Evolutionary conservation across 805 yeast species (phyloP), one percentile per base, ranked within the genome.

Genomic region (Candida insectorum): DNA sequence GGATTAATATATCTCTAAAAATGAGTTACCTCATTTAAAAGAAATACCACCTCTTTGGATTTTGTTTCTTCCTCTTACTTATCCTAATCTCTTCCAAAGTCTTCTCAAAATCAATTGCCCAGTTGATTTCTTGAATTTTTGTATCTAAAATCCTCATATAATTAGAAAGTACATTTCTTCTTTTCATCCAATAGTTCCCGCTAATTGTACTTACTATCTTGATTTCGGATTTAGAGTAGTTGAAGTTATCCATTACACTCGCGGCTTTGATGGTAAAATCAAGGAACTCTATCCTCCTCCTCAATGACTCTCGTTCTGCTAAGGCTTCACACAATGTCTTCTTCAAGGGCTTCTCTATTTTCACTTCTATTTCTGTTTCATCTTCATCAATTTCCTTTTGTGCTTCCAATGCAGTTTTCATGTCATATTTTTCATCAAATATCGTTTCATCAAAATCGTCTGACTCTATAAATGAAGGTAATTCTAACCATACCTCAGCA

Each of bases 51-150:
- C 22, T 31, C 24, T 17, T 26, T 21, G 14, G 18, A 3, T 11
- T 19, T 18, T 33, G 26, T 30, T 19, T 25, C 22, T 24, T 24
- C 14, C 33, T 23, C 19, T 26, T 26, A 10, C 27, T 25, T 5
- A 5, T 23, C 5, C 30, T 21, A 14, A 37, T 37, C 4, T 8
- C 13, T 19, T 34, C 28, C 11, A 38, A 8, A 6, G 31, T 31
- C n/a, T 38, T 26, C 10, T 39, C 43, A 10, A 41, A 33, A 16
- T 41, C 43, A 10, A 36, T 36, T 5, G 33, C 28, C 45, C 45
- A 41, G 18, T 41, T 41, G 14, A 16, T 11, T 24, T 41, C 43
- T 20, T 41, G 45, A 20, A 41, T 41, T 14, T 21, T 33, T 8
- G 42, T 32, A 29, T 41, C 45, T n/a, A 41, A 9, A 2, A 36